These are phyloP conservation scores for Eimeria tenella DNA, from an alignment of 169 alveolate genomes.

Conservation along the genomic window DNA sequence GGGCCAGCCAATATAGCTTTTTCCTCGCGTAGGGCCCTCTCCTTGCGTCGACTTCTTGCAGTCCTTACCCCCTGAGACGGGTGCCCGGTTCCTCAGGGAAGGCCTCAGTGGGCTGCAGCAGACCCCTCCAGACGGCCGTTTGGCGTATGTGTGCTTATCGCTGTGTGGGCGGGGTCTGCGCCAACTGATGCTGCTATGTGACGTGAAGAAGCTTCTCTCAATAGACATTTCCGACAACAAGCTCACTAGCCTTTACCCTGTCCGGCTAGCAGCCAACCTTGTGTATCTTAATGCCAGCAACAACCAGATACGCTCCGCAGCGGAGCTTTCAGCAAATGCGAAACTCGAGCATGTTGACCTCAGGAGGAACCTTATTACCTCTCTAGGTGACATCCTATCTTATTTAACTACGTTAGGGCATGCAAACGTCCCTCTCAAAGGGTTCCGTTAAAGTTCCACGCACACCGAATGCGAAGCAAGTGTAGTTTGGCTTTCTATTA, in stretches of 20 bases:
- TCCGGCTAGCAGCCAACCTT: conserved; percentile 52
- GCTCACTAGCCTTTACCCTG: conserved; percentile 60
- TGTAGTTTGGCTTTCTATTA: too few species aligned
- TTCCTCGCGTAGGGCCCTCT: neutral
- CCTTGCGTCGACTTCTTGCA: neutral
- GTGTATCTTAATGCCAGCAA: conserved; percentile 53
- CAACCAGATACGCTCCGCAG: conserved; percentile 14
- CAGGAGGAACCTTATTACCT: conserved; percentile 15
- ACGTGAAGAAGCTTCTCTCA: conserved; percentile 2
- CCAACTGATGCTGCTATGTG: conserved; percentile 35
- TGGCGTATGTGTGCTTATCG: conserved; percentile 12
- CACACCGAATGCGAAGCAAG: too few species aligned
- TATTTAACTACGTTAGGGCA: too few species aligned
- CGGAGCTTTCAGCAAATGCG: conserved; percentile 67
- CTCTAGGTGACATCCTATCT: conserved; percentile 31
- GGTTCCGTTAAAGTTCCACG: too few species aligned
- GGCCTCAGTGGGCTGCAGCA: conserved; percentile 58
- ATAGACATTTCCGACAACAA: conserved; percentile 62
- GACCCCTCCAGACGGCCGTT: conserved; percentile 54
- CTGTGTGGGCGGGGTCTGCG: conserved; percentile 22
- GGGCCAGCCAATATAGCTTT: too few species aligned
- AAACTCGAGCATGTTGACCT: conserved; percentile 69
- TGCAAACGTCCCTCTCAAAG: too few species aligned
- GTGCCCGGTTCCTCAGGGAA: conserved; percentile 10
- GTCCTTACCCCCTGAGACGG: conserved; percentile 32